Evolutionary conservation across 208 protist genomes (phyloP), one percentile per base, ranked within the genome.

Genomic region (Phytomonas francai): DNA sequence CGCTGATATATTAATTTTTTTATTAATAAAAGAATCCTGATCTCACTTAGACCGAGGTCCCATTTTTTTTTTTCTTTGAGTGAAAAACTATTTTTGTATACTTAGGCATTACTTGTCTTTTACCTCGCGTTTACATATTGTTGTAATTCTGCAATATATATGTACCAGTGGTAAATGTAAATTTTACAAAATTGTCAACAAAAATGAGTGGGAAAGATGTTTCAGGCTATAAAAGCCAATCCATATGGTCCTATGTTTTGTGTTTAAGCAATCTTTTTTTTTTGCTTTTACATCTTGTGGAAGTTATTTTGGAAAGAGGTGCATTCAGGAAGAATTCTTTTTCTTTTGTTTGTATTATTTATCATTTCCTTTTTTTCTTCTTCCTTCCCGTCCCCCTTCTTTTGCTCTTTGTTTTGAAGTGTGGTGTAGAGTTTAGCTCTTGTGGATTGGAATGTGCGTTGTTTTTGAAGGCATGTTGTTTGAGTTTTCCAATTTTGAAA

Each of bases 1-100:
- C 19, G 22, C 19, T 63, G 32, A 56, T 64, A 29, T 42, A 70
- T 58, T 59, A 39, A 70, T 25, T 54, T 28, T 25, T 36, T 8
- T 8, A 36, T 11, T 36, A 36, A 49, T 30, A 61, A 32, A 58
- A 45, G 19, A 56, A 49, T 70, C 49, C 25, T 59, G 45, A 56
- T 64, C 6, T 67, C 27, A 28, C 54, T 33, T 59, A 6, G 28
- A 57, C 30, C 49, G 6, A 63, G 0, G 11, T 22, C 0, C 14
- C 3, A 36, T 63, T 5, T 36, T 29, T 54, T 57, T 60, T 63
- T 5, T 36, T 29, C 32, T 57, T 60, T 66, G 22, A 72, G 32
- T 70, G 25, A 54, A 19, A 25, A 5, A 54, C 25, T 5, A 54
- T 7, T 22, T 12, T 19, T 5, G 19, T 25, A 54, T 7, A 12